Evolutionary conservation across 257 asterid species (phyloP).

Genomic region (Haberlea rhodopensis): DNA sequence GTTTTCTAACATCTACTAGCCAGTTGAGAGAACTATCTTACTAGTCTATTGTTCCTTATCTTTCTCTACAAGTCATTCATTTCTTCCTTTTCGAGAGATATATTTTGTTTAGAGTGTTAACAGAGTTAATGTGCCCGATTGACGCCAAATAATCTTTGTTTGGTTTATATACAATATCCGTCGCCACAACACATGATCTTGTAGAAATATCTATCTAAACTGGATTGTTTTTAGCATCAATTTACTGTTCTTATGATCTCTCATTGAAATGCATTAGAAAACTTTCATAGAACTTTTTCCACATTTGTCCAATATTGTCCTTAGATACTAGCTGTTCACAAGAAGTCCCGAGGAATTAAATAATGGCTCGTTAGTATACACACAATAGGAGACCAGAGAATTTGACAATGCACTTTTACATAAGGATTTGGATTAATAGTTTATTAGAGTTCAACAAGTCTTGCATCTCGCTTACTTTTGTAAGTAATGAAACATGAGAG

Average conservation of each 20-base stretch:
- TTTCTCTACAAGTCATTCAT: no score
- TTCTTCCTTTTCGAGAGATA: neutral
- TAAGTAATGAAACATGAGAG: no score
- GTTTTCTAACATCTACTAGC: no score
- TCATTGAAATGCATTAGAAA: neutral
- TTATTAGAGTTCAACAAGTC: conserved; percentile 1
- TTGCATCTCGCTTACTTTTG: conserved; percentile 7
- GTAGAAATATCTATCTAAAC: neutral
- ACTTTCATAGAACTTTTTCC: neutral
- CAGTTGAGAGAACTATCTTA: no score
- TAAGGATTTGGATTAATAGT: neutral
- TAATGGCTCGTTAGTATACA: neutral
- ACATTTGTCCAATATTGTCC: neutral
- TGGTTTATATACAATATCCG: neutral
- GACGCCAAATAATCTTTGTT: neutral
- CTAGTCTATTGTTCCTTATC: no score
- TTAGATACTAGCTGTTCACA: neutral
- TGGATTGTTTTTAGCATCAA: neutral
- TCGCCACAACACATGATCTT: neutral
- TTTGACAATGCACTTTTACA: neutral
- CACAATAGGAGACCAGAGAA: neutral
- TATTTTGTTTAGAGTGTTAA: neutral
- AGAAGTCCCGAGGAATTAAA: neutral
- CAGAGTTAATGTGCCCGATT: neutral
- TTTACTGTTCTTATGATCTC: neutral